Base-by-base conservation (phyloP, 176 grass and related monocot species). In the Eleusine indica region DNA sequence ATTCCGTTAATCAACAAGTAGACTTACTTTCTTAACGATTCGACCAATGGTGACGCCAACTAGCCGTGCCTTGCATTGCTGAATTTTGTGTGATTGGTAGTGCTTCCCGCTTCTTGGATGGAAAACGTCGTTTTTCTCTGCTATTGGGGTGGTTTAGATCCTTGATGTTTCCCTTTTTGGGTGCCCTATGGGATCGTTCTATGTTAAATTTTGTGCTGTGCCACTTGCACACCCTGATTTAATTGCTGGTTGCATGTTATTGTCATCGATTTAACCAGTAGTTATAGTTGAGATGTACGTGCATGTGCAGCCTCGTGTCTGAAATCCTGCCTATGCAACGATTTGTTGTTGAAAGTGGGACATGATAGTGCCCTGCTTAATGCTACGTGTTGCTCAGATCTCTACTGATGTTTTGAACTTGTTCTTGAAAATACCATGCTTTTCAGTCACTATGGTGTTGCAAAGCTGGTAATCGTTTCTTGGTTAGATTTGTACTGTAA, bases 91-190 rank as follows among this genome's bases (percentile, higher is more conserved):
- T 19, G 35, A 4, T 3, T 41, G 66, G 6, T 41, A 15, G 4
- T 22, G 63, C 30, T 75, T 76, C 3, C 82, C 76, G 47, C 72
- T 76, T 74, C 43, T 47, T 66, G 22, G 39, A 4, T 68, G 5
- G 7, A 52, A 28, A 42, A 39, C 18, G 29, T 9, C 21, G 19
- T 21, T 21, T 56, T 42, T 6, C 49, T 58, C 49, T 43, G 66
- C 9, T 12, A 66, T 43, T 41, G n/a, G 52, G 18, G 5, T 21
- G 51, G 9, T 30, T 30, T 71, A 40, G 67, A 12, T 81, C 25
- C 60, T 58, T 11, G n/a, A 10, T 49, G 2, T 69, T n/a, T 71
- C 64, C 35, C 25, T 68, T 65, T 44, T 43, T 18, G 38, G 68
- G 46, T 44, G 22, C 70, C 17, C 14, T 9, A 76, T 76, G 12